Conservation (phyloP, 441 rosid genomes). For the Eutrema salsugineum region DNA sequence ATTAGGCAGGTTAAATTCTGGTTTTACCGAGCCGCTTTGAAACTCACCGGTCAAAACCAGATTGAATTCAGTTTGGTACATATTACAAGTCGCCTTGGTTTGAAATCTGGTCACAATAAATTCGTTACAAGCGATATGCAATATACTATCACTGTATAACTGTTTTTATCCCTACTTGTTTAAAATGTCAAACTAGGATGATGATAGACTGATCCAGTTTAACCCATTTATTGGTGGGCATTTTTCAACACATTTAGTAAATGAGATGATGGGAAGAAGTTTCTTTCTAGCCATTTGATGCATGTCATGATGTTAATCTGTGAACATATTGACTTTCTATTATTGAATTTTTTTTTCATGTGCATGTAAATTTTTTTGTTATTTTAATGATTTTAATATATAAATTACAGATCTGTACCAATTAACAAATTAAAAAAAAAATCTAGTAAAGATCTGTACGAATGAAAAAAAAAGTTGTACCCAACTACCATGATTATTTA, state of each 20-base stretch:
- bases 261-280: conserved; percentile 1
- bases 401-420: not conserved
- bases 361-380: not conserved
- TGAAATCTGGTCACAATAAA: not conserved
- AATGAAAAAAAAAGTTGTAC: too few species aligned
- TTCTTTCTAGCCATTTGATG: not conserved
- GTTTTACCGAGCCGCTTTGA: not conserved
- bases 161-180: not conserved
- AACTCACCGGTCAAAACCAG: not conserved
- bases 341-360: not conserved
- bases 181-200: not conserved
- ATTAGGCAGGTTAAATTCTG: not conserved
- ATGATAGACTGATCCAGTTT: not conserved
- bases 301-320: not conserved
- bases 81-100: not conserved
- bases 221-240: not conserved
- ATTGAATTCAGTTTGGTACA: not conserved
- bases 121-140: not conserved
- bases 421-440: not conserved
- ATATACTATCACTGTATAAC: not conserved
- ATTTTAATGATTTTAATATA: not conserved
- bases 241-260: not conserved
- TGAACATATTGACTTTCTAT: not conserved
- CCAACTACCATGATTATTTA: too few species aligned
- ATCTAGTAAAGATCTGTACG: too few species aligned